Evolutionary conservation across 257 asterid species (phyloP).

Genomic region (Cinchona pubescens): DNA sequence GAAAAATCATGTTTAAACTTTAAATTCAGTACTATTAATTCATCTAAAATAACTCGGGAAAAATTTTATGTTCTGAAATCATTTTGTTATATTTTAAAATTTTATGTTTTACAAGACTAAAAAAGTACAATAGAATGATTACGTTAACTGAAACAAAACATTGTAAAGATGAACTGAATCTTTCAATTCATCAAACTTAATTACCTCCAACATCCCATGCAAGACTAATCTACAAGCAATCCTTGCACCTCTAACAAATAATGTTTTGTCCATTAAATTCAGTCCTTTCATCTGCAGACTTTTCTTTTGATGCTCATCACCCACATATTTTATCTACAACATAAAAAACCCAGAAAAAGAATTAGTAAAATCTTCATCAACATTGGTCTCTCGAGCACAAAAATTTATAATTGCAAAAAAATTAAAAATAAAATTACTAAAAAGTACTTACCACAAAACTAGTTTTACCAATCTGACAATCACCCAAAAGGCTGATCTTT

Average conservation of each 20-base stretch:
- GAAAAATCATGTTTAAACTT: neutral
- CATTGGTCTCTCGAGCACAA: neutral
- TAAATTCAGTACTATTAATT: neutral
- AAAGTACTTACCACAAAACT: slow-evolving; percentile 58
- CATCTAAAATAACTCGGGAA: too few relatives aligned
- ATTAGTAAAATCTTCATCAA: neutral
- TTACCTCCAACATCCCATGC: slow-evolving; percentile 97
- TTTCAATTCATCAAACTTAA: neutral
- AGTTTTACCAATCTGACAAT: slow-evolving; percentile 89
- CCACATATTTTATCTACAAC: slow-evolving; percentile 69
- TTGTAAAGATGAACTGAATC: too few relatives aligned
- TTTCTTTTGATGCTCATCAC: slow-evolving; percentile 68
- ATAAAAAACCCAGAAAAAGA: neutral
- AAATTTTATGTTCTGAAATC: too few relatives aligned
- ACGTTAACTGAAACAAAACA: too few relatives aligned
- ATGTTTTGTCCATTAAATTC: slow-evolving; percentile 68
- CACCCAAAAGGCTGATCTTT: slow-evolving; percentile 84
- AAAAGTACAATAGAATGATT: too few relatives aligned
- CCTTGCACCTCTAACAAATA: slow-evolving; percentile 64
- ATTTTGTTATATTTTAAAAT: too few relatives aligned
- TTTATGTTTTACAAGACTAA: too few relatives aligned
- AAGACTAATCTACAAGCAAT: slow-evolving; percentile 73
- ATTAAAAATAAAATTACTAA: neutral
- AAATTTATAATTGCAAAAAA: neutral
- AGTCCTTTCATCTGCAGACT: slow-evolving; percentile 73